Percentiles rank a stretch among this genome's conserved stretches.
These are phyloP conservation scores for Monilinia fructicola DNA, from an alignment of 2,329 filamentous ascomycete genomes.

Conservation along the genomic window DNA sequence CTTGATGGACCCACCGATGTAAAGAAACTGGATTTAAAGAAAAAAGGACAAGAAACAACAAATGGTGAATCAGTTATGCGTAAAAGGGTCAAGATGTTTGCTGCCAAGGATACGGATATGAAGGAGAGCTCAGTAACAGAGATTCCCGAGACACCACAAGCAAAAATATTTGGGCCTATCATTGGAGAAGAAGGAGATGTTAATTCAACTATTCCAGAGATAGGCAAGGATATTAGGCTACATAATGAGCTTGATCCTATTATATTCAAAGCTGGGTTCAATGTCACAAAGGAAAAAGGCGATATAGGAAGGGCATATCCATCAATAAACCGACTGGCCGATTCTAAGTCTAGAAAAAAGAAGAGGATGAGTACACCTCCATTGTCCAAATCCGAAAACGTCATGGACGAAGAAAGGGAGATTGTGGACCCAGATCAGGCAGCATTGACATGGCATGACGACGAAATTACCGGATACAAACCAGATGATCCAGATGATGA, in stretches of 20 bases:
- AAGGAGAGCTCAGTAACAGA: slow-evolving; percentile 14
- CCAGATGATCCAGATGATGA: slow-evolving; percentile 65
- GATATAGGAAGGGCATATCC: slow-evolving; percentile 35
- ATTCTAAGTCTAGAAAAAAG: slow-evolving; percentile 36
- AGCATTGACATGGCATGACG: slow-evolving; percentile 64
- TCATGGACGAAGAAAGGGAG: slow-evolving; percentile 18
- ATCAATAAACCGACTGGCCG: slow-evolving; percentile 35
- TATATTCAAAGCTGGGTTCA: slow-evolving; percentile 32
- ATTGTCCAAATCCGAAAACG: slow-evolving; percentile 20
- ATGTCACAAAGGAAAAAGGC: slow-evolving; percentile 24
- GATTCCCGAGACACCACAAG: slow-evolving; percentile 26
- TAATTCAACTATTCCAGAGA: slow-evolving; percentile 27
- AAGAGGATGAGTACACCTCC: slow-evolving; percentile 37
- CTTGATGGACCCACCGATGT: slow-evolving; percentile 28
- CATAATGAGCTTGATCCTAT: slow-evolving; percentile 36
- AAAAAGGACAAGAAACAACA: slow-evolving; percentile 6
- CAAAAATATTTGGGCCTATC: slow-evolving; percentile 25
- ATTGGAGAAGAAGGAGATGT: slow-evolving; percentile 25
- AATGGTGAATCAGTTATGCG: slow-evolving; percentile 30
- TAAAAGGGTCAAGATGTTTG: slow-evolving; percentile 34
- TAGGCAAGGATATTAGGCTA: slow-evolving; percentile 26
- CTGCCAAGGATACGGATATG: slow-evolving; percentile 12
- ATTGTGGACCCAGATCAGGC: slow-evolving; percentile 46
- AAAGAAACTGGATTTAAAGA: slow-evolving; percentile 32
- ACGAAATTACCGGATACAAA: slow-evolving; percentile 67